These are phyloP conservation scores for Gracilaria domingensis DNA, from an alignment of 23 red algal species.

Conservation along the genomic window DNA sequence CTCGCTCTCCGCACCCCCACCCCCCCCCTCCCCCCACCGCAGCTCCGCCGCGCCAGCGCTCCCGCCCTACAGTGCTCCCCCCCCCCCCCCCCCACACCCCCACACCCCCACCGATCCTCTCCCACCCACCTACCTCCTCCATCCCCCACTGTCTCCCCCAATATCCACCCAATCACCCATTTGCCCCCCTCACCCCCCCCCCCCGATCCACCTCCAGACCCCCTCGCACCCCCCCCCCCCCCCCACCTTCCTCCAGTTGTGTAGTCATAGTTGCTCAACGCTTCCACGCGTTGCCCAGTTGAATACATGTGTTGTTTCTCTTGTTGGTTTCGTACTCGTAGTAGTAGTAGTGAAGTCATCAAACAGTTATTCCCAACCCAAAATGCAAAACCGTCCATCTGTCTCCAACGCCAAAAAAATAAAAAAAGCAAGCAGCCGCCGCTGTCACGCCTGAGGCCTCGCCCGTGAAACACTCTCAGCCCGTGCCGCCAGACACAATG, in stretches of 20 bases:
- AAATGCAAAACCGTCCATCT: no score
- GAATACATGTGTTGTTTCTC: background rate
- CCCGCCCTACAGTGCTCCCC: no score
- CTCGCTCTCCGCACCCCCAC: background rate
- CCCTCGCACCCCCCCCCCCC: background rate
- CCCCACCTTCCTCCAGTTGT: background rate
- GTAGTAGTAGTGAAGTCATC: background rate
- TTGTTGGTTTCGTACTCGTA: slow-evolving; percentile 1
- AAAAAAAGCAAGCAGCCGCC: background rate
- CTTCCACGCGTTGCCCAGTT: background rate
- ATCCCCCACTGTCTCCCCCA: no score
- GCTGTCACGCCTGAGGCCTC: no score
- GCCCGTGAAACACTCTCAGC: no score
- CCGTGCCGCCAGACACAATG: slow-evolving; percentile 48
- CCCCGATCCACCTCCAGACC: no score
- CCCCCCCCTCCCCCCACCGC: background rate
- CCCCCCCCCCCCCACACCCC: background rate
- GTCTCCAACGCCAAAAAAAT: no score
- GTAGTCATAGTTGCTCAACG: background rate
- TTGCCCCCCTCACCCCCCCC: background rate
- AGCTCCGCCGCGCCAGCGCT: background rate
- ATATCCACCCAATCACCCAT: background rate
- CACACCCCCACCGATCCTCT: background rate
- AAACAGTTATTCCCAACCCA: background rate
- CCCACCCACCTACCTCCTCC: background rate